phyloP scores from a whole-genome alignment of 768 basidiomycete species.

The Termitomyces bulborhizus region DNA sequence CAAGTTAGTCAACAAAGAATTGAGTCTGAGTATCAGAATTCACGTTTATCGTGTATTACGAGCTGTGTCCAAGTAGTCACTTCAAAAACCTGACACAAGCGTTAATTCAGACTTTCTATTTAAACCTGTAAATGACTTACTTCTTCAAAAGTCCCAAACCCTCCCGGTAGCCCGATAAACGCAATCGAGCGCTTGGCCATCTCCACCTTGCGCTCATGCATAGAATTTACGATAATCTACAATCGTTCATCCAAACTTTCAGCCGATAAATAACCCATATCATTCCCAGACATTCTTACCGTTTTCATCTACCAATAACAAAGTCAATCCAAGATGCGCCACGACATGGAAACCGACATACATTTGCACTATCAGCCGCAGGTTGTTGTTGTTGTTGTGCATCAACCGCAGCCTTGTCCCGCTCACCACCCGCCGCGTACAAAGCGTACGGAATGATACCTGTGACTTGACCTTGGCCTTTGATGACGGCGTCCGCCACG shows the following conservation, averaged over 20 bases:
- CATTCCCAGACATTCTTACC: not conserved
- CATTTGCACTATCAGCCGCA: constrained; percentile 23
- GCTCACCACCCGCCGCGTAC: constrained; percentile 57
- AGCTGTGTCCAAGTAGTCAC: constrained; percentile 94
- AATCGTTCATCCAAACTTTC: not conserved
- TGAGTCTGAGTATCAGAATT: not conserved
- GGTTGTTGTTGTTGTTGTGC: not conserved
- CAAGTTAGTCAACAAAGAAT: not conserved
- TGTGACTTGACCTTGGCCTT: constrained; percentile 64
- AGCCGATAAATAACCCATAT: not conserved
- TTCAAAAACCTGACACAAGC: constrained; percentile 61
- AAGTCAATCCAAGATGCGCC: not conserved
- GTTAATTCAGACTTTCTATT: not conserved
- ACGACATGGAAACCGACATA: constrained; percentile 8
- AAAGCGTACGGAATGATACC: constrained; percentile 81
- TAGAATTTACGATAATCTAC: constrained; percentile 69
- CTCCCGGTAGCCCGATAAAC: constrained; percentile 89
- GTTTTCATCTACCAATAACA: constrained; percentile 6
- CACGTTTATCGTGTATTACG: constrained; percentile 81
- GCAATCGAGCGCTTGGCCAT: constrained; percentile 81
- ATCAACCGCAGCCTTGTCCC: constrained; percentile 31
- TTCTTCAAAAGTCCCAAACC: constrained; percentile 95
- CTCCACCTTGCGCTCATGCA: constrained; percentile 86
- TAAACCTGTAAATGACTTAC: constrained; percentile 25
- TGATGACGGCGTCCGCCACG: constrained; percentile 59